Percentiles rank a stretch among this genome's conserved stretches.
Evolutionary conservation across 1,284 basidiomycete species (phyloP).

Genomic region (Puccinia horiana): DNA sequence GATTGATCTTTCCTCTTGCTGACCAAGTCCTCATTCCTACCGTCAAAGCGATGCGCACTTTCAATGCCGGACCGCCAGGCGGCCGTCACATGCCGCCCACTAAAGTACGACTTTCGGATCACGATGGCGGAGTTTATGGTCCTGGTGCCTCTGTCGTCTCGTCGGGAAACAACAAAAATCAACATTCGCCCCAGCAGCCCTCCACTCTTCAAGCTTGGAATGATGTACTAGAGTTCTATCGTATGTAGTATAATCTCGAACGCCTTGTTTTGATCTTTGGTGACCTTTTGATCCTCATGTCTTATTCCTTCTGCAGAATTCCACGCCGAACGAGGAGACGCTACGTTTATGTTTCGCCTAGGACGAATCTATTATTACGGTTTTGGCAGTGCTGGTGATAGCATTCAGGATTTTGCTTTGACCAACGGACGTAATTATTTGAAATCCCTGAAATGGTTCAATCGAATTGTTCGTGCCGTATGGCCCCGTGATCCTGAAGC

Average conservation of each 20-base stretch:
- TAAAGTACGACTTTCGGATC: constrained; percentile 80
- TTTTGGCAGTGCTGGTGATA: constrained; percentile 66
- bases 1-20: constrained; percentile 10
- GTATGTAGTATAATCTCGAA: constrained; percentile 16
- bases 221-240: constrained; percentile 57
- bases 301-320: constrained; percentile 61
- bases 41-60: constrained; percentile 69
- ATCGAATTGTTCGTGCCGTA: constrained; percentile 72
- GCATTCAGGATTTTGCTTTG: constrained; percentile 50
- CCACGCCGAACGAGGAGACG: constrained; percentile 84
- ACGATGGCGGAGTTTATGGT: constrained; percentile 86
- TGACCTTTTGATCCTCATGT: neutral
- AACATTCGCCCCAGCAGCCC: constrained; percentile 50
- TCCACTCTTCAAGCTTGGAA: constrained; percentile 56
- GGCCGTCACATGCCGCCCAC: constrained; percentile 82
- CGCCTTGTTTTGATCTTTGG: neutral
- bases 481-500: constrained; percentile 66
- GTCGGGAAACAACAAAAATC: constrained; percentile 57
- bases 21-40: neutral
- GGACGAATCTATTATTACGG: constrained; percentile 93
- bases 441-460: constrained; percentile 77
- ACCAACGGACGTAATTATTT: constrained; percentile 65
- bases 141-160: constrained; percentile 88
- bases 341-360: constrained; percentile 78
- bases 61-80: constrained; percentile 82